Conservation (phyloP, 2,329 filamentous ascomycete genomes). For the Cordyceps cateniannulata region DNA sequence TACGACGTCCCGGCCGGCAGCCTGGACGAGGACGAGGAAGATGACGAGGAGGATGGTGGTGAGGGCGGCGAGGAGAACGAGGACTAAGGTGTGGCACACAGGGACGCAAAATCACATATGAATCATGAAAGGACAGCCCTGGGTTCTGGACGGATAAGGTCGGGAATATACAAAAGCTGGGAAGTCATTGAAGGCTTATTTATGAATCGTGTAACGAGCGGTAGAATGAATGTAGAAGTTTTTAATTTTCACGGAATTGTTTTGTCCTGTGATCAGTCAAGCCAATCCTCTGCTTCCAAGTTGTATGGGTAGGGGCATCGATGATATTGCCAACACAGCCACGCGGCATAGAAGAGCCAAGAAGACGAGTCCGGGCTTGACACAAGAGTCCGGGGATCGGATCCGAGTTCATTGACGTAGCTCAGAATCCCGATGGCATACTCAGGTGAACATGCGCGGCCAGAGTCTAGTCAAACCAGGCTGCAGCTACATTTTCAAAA, state of each 20-base stretch:
- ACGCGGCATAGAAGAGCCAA: too few relatives aligned
- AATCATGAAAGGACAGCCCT: constrained; percentile 10
- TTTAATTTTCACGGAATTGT: neutral
- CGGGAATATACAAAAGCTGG: constrained; percentile 7
- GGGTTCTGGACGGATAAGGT: neutral
- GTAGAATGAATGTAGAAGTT: constrained; percentile 4
- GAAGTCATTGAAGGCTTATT: constrained; percentile 6
- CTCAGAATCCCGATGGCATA: too few relatives aligned
- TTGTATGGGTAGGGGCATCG: too few relatives aligned
- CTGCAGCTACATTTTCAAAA: too few relatives aligned
- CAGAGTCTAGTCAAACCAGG: too few relatives aligned
- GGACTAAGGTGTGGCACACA: constrained; percentile 20
- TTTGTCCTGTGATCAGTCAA: neutral
- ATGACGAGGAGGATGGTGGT: constrained; percentile 48
- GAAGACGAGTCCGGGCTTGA: too few relatives aligned
- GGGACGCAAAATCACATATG: constrained; percentile 13
- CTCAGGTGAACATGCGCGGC: too few relatives aligned
- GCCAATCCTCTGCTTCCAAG: too few relatives aligned
- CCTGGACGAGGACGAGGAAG: constrained; percentile 85
- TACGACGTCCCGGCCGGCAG: constrained; percentile 85
- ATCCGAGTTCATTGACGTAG: too few relatives aligned
- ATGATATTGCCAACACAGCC: too few relatives aligned
- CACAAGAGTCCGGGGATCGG: too few relatives aligned
- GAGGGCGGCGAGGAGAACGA: constrained; percentile 35
- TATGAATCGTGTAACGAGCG: constrained; percentile 1